A percentile compares a stretch with the other conserved stretches of the same genome.
Conservation (phyloP, 2,329 filamentous ascomycete species). For the Neonectria hederae region DNA sequence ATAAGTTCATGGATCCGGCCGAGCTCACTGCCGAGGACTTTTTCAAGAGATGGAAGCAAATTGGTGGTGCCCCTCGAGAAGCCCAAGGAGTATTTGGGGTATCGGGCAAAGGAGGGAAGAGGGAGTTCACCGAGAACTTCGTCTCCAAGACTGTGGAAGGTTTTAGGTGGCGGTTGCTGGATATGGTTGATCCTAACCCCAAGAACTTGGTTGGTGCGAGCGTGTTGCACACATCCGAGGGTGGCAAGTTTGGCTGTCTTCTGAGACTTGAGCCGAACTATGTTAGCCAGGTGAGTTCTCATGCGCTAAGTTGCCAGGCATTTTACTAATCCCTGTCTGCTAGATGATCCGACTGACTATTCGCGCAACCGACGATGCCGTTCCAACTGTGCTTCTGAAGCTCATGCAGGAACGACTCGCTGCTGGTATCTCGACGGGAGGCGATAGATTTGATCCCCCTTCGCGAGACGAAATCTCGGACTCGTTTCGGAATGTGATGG, state of each 20-base stretch:
- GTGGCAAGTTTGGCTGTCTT: slow-evolving; percentile 93
- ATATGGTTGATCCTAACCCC: slow-evolving; percentile 87
- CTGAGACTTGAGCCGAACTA: slow-evolving; percentile 96
- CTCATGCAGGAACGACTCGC: slow-evolving; percentile 87
- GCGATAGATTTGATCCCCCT: slow-evolving; percentile 53
- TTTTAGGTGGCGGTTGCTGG: slow-evolving; percentile 88
- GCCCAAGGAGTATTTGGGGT: slow-evolving; percentile 87
- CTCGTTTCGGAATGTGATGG: slow-evolving; percentile 66
- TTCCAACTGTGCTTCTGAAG: slow-evolving; percentile 82
- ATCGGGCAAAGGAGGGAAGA: slow-evolving; percentile 56
- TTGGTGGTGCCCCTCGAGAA: slow-evolving; percentile 87
- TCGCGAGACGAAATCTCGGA: slow-evolving; percentile 63
- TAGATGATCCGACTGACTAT: slow-evolving; percentile 97
- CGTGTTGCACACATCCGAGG: slow-evolving; percentile 82
- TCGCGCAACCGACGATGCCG: slow-evolving; percentile 89
- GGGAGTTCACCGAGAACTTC: slow-evolving; percentile 75
- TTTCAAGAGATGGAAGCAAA: slow-evolving; percentile 99
- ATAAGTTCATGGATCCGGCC: slow-evolving; percentile 97
- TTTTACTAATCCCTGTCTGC: slow-evolving; percentile 27
- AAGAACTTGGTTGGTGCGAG: slow-evolving; percentile 95
- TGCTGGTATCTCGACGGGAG: slow-evolving; percentile 55
- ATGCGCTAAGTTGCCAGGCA: neutral
- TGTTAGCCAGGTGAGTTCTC: slow-evolving; percentile 79
- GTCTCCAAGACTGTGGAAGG: slow-evolving; percentile 79
- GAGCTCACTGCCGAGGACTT: slow-evolving; percentile 91